A percentile compares a stretch with the other conserved stretches of the same genome.
Evolutionary conservation across 371 early-diverging fungal genomes (phyloP).

Genomic region (Mycotypha africana): DNA sequence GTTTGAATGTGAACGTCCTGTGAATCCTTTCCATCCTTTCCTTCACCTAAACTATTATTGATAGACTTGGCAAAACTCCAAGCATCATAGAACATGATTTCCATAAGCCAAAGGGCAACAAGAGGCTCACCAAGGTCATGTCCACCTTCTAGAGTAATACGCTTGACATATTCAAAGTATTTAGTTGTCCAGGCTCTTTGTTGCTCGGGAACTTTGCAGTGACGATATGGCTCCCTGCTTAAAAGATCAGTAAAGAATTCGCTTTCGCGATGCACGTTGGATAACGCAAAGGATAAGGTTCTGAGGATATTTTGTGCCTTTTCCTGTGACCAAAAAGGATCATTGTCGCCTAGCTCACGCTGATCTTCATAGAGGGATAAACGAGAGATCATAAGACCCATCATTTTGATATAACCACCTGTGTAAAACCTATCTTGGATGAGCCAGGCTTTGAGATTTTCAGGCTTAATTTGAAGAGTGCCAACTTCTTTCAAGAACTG

Average conservation of each 20-base stretch:
- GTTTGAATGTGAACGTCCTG: constrained; percentile 6
- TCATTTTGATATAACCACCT: constrained; percentile 21
- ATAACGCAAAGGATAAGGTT: constrained; percentile 15
- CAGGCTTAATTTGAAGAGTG: constrained; percentile 8
- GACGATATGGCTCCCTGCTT: constrained; percentile 2
- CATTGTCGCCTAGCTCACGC: constrained; percentile 14
- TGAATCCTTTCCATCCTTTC: background rate
- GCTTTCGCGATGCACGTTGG: constrained; percentile 21
- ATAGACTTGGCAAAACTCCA: constrained; percentile 13
- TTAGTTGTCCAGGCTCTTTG: constrained; percentile 14
- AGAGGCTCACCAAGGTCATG: constrained; percentile 22
- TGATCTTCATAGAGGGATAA: constrained; percentile 13
- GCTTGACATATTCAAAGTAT: constrained; percentile 21
- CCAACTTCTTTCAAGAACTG: constrained; percentile 10
- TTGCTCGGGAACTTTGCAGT: background rate
- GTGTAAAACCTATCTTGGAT: constrained; percentile 22
- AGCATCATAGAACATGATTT: constrained; percentile 16
- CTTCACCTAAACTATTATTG: background rate
- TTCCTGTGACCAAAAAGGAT: constrained; percentile 5
- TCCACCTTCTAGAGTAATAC: constrained; percentile 15
- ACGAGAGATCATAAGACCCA: constrained; percentile 20
- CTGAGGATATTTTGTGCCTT: constrained; percentile 10
- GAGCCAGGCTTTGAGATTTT: constrained; percentile 22
- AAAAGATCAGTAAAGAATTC: constrained; percentile 21
- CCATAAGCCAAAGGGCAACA: constrained; percentile 25